Evolutionary conservation across 164 flowering plant species (phyloP).

Genomic region (Umbilicus rupestris): DNA sequence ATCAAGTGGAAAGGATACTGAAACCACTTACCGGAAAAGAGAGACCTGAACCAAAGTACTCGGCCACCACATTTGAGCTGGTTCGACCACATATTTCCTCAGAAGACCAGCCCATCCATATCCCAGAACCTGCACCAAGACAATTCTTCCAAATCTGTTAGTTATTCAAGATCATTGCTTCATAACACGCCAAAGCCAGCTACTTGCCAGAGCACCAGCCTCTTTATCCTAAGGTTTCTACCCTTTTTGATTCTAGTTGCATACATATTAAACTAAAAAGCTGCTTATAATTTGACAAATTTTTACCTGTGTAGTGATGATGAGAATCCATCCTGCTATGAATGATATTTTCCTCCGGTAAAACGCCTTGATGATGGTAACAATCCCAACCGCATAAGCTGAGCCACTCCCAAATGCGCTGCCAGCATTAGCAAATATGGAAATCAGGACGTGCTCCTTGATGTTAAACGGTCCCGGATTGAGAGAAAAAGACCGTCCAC

Average conservation of each 20-base stretch:
- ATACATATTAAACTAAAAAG: neutral
- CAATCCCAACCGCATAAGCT: constrained; percentile 53
- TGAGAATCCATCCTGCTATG: constrained; percentile 38
- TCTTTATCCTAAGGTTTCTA: neutral
- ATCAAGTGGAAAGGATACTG: neutral
- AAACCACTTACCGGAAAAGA: constrained; percentile 23
- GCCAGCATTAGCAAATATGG: constrained; percentile 65
- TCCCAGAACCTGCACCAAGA: constrained; percentile 25
- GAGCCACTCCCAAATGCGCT: constrained; percentile 43
- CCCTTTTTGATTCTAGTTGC: neutral
- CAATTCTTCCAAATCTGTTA: neutral
- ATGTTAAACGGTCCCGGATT: constrained; percentile 66
- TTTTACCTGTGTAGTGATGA: constrained; percentile 45
- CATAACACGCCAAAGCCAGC: neutral
- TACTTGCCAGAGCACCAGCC: neutral
- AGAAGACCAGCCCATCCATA: constrained; percentile 42
- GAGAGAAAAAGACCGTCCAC: constrained; percentile 27
- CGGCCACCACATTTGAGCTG: constrained; percentile 46
- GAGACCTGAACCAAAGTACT: constrained; percentile 32
- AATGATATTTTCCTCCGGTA: constrained; percentile 37
- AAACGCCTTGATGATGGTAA: constrained; percentile 49
- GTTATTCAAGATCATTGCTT: neutral
- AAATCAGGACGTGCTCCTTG: constrained; percentile 64
- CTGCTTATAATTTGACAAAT: neutral
- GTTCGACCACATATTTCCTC: constrained; percentile 35